Evolutionary conservation across 2,329 filamentous ascomycete genomes (phyloP).

Genomic region (Pyrenophora graminea): DNA sequence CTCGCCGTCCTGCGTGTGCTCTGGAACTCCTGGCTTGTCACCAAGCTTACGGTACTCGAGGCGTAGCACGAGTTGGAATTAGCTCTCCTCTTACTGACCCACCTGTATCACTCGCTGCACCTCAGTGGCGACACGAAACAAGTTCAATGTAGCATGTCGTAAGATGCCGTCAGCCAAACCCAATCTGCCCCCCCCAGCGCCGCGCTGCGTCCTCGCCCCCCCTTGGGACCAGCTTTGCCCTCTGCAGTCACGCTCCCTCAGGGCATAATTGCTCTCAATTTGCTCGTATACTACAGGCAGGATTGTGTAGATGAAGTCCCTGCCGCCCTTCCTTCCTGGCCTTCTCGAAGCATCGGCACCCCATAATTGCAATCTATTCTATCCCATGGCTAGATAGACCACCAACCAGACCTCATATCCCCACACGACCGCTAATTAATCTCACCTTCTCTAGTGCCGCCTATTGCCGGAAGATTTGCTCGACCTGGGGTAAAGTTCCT

Average conservation of each 20-base stretch:
- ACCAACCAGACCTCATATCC: slow-evolving; percentile 32
- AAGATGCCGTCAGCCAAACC: slow-evolving; percentile 33
- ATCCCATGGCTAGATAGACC: slow-evolving; percentile 23
- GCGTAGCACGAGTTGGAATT: slow-evolving; percentile 17
- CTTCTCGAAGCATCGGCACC: slow-evolving; percentile 40
- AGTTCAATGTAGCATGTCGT: slow-evolving; percentile 29
- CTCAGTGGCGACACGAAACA: slow-evolving; percentile 38
- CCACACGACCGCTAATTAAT: slow-evolving; percentile 39
- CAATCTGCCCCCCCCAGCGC: slow-evolving; percentile 22
- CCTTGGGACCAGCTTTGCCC: slow-evolving; percentile 10
- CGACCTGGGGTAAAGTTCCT: slow-evolving; percentile 38
- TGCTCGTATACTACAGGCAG: slow-evolving; percentile 13
- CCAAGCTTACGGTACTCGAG: slow-evolving; percentile 3
- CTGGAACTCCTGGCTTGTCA: not conserved
- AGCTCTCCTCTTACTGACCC: slow-evolving; percentile 22
- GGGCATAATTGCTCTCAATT: slow-evolving; percentile 27
- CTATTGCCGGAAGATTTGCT: slow-evolving; percentile 40
- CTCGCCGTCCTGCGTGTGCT: too few relatives aligned
- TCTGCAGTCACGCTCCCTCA: slow-evolving; percentile 21
- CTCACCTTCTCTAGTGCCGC: slow-evolving; percentile 22
- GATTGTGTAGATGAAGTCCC: slow-evolving; percentile 20
- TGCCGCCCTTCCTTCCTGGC: slow-evolving; percentile 28
- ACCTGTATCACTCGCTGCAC: slow-evolving; percentile 30
- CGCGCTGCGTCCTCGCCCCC: slow-evolving; percentile 17
- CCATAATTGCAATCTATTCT: slow-evolving; percentile 42